Percentiles rank a stretch among this genome's conserved stretches.
These are phyloP conservation scores for Malus sylvestris DNA, from an alignment of 306 rosid genomes.

Conservation along the genomic window DNA sequence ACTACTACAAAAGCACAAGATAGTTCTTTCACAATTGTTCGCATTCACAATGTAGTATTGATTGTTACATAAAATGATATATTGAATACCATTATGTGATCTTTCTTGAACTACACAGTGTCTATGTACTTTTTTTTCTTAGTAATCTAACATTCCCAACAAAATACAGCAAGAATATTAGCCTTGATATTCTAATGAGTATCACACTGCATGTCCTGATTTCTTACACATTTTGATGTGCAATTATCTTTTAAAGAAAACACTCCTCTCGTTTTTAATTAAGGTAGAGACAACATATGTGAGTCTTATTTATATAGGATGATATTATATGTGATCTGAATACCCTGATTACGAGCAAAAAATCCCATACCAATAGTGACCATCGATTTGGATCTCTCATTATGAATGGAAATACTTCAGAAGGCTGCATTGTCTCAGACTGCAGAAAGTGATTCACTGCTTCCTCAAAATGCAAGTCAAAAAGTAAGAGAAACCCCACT, in stretches of 20 bases:
- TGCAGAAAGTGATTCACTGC: constrained; percentile 91
- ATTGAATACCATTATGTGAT: neutral
- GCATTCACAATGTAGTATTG: neutral
- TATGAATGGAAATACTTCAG: constrained; percentile 92
- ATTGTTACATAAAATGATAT: neutral
- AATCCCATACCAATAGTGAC: constrained; percentile 76
- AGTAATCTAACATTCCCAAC: neutral
- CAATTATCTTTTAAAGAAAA: neutral
- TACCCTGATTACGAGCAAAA: constrained; percentile 10
- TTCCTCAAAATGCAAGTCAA: constrained; percentile 91
- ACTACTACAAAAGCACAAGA: neutral
- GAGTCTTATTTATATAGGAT: neutral
- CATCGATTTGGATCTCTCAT: constrained; percentile 98
- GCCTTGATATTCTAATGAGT: neutral
- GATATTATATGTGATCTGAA: constrained; percentile 4
- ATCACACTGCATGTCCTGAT: neutral
- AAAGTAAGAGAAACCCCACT: constrained; percentile 93
- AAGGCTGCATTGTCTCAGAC: constrained; percentile 89
- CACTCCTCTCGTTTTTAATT: neutral
- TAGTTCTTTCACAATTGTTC: neutral
- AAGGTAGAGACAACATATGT: neutral
- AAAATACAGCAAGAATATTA: neutral
- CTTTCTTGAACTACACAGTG: neutral
- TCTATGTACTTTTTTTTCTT: neutral
- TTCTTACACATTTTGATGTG: neutral